Base-by-base conservation (phyloP, 2,329 filamentous ascomycete species). In the Botrytis fragariae region DNA sequence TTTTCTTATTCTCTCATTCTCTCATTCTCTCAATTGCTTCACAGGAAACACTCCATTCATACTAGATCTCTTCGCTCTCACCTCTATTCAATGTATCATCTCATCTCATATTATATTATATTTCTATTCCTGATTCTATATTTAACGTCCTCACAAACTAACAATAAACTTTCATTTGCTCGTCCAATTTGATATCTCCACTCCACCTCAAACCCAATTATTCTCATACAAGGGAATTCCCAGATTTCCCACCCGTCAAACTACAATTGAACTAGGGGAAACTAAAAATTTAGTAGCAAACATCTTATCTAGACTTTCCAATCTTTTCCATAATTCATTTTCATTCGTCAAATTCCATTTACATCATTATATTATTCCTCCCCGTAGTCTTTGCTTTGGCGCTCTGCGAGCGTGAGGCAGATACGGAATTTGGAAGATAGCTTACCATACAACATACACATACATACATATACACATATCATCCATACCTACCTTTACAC, bases 301-400 rank as follows among this genome's bases (percentile, higher is more conserved):
- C 20, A 39, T 25, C 48, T 69, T 72, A 72, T 69, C 71, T 72
- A 35, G 39, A 72, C 62, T 72, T n/a, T n/a, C 32, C 35, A 29
- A 37, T 35, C 45, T 32, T 69, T 67, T 42, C 37, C 37, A 20
- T 42, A 42, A 39, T 51, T 69, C 48, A n/a, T 72, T 72, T 45
- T 57, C n/a, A 60, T 57, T 60, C 51, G 39, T 68, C 54, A 45
- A 61, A 60, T 72, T 45, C 51, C n/a, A 37, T 39, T 45, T 32
- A 18, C 65, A 35, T 44, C 37, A n/a, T 68, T 37, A n/a, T 18
- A 65, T 32, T 72, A 29, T 60, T 32, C 22, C 35, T 14, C 14
- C 18, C 35, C 18, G 22, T 57, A 22, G 16, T 48, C 29, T 25
- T 61, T 61, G 39, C 71, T 72, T 69, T 29, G 22, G n/a, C 51